These are phyloP conservation scores for Rhododendron mucronatum DNA, from an alignment of 148 eudicot species.

Conservation along the genomic window DNA sequence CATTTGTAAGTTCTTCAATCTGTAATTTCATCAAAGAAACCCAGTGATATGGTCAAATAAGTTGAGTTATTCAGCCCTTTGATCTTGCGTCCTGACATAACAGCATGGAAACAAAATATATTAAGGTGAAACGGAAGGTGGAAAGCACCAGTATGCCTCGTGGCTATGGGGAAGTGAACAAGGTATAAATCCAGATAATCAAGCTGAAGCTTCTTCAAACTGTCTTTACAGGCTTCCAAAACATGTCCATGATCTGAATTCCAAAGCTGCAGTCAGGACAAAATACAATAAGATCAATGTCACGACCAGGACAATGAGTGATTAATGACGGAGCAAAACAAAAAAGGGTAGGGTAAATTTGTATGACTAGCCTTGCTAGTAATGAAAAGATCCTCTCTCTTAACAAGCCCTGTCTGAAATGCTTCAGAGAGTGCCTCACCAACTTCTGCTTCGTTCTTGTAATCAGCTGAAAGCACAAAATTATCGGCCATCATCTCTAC, in stretches of 20 bases:
- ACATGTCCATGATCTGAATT: conserved; percentile 97
- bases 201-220: conserved; percentile 74
- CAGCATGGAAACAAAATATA: conserved; percentile 3
- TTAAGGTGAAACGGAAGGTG: not conserved
- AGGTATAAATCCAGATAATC: conserved; percentile 86
- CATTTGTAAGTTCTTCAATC: not conserved
- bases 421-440: conserved; percentile 94
- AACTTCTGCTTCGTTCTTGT: conserved; percentile 85
- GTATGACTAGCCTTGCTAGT: conserved; percentile 65
- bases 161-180: conserved; percentile 88
- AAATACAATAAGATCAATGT: not conserved
- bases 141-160: conserved; percentile 70
- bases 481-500: not conserved
- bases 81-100: not conserved
- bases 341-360: not conserved
- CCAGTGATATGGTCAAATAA: not conserved
- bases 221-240: conserved; percentile 82
- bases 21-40: not conserved
- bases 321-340: not conserved
- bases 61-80: not conserved
- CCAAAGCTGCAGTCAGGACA: conserved; percentile 63
- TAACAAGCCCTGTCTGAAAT: conserved; percentile 67
- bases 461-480: conserved; percentile 59
- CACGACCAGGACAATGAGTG: not conserved
- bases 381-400: conserved; percentile 90